Percentiles rank a stretch among this genome's conserved stretches.
phyloP scores from a whole-genome alignment of 2,329 filamentous ascomycete genomes.

The Seiridium cupressi region DNA sequence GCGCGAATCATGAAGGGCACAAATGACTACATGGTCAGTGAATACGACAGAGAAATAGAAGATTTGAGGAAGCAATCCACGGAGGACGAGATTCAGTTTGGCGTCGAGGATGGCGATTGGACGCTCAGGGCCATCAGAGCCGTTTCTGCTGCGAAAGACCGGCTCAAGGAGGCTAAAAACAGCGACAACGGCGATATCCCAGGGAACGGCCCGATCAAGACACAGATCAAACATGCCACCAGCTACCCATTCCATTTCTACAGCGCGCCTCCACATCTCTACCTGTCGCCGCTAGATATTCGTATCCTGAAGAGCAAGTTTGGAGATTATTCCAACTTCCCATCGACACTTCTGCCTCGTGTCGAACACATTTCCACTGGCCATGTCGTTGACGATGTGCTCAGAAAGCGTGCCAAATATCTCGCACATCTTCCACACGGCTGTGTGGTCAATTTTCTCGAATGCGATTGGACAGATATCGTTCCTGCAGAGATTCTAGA shows the following conservation, averaged over 20 bases:
- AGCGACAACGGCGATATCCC: not conserved
- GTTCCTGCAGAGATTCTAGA: constrained; percentile 74
- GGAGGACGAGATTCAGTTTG: constrained; percentile 90
- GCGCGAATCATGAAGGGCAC: constrained; percentile 94
- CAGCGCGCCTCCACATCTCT: constrained; percentile 81
- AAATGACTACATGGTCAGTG: constrained; percentile 78
- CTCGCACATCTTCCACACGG: constrained; percentile 82
- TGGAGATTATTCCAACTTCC: constrained; percentile 77
- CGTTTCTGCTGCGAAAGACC: constrained; percentile 75
- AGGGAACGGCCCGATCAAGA: not conserved
- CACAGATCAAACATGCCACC: constrained; percentile 24
- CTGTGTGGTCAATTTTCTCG: constrained; percentile 87
- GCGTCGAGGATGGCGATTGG: constrained; percentile 85
- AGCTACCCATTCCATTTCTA: constrained; percentile 78
- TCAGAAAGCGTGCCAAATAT: constrained; percentile 84
- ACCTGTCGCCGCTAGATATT: constrained; percentile 87
- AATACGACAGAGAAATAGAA: constrained; percentile 77
- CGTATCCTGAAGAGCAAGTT: constrained; percentile 89
- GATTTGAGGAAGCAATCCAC: constrained; percentile 74
- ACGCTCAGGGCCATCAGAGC: constrained; percentile 77
- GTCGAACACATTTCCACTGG: constrained; percentile 89
- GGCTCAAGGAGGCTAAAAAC: constrained; percentile 48
- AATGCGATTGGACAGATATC: constrained; percentile 94
- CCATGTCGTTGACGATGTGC: constrained; percentile 80
- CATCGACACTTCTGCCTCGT: constrained; percentile 79